Conservation (phyloP, 345 rosid genomes). For the Ricinus communis region DNA sequence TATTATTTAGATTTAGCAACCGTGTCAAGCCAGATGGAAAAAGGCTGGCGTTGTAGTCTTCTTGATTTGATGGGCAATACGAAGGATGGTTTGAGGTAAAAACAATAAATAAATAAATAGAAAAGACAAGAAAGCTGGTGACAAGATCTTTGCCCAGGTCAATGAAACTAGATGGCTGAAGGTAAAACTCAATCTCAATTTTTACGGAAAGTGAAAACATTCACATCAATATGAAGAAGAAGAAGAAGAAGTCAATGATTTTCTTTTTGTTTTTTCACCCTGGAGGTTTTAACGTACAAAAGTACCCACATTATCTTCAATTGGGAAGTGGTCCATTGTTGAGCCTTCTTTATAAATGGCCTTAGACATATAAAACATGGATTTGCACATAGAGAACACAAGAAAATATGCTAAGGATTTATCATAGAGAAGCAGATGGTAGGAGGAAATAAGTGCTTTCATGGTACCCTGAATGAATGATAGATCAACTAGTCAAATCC, state of each 20-base stretch:
- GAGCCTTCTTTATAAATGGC: neutral
- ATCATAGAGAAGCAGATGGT: neutral
- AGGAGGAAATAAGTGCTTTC: neutral
- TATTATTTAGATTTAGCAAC: neutral
- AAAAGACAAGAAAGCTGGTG: slow-evolving; percentile 24
- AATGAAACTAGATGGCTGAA: slow-evolving; percentile 4
- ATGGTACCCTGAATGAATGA: neutral
- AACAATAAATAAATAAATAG: too few species aligned
- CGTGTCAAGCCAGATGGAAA: neutral
- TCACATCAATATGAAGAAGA: slow-evolving; percentile 25
- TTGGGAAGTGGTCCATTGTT: slow-evolving; percentile 18
- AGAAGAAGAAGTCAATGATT: slow-evolving; percentile 13
- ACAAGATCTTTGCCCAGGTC: slow-evolving; percentile 22
- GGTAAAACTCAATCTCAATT: slow-evolving; percentile 9
- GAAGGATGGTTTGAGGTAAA: slow-evolving; percentile 14
- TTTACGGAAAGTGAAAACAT: slow-evolving; percentile 34
- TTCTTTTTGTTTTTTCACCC: slow-evolving; percentile 9
- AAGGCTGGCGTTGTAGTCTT: slow-evolving; percentile 2
- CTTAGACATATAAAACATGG: too few species aligned
- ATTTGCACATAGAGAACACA: neutral
- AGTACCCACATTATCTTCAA: slow-evolving; percentile 5
- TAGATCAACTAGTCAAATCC: slow-evolving; percentile 4
- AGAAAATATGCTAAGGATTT: neutral
- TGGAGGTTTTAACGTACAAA: slow-evolving; percentile 7
- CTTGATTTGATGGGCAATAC: slow-evolving; percentile 32